A percentile compares a stretch with the other conserved stretches of the same genome.
phyloP scores from a whole-genome alignment of 768 basidiomycete genomes.

The Dendrothele bispora region DNA sequence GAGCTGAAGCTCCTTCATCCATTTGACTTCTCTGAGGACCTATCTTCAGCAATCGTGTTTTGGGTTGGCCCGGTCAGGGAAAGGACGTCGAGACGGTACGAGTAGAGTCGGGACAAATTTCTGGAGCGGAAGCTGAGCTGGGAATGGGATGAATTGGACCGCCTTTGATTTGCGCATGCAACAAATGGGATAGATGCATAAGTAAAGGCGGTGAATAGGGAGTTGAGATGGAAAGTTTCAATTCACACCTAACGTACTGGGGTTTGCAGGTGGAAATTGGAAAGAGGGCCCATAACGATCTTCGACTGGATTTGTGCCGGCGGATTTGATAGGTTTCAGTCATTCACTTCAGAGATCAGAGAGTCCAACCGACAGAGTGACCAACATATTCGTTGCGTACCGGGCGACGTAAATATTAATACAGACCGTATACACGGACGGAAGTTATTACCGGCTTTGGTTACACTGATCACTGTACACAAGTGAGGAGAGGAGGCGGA shows the following conservation, averaged over 20 bases:
- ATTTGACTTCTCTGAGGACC: conserved; percentile 47
- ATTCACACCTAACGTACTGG: conserved; percentile 3
- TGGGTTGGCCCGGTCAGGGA: conserved; percentile 72
- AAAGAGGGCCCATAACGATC: conserved; percentile 32
- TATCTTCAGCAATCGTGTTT: conserved; percentile 69
- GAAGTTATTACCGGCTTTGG: too few species aligned
- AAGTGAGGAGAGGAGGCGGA: too few species aligned
- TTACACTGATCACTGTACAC: too few species aligned
- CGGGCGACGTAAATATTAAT: too few species aligned
- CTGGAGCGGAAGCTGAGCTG: conserved; percentile 6
- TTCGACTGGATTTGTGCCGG: conserved; percentile 5
- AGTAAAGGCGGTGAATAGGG: conserved; percentile 17
- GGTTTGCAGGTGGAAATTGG: conserved; percentile 19
- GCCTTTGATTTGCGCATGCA: conserved; percentile 19
- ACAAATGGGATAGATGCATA: conserved; percentile 30
- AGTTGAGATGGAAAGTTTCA: conserved; percentile 15
- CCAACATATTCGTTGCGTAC: too few species aligned
- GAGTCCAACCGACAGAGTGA: too few species aligned
- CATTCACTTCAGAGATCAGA: too few species aligned
- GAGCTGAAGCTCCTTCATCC: conserved; percentile 44
- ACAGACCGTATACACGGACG: too few species aligned
- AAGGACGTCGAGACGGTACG: conserved; percentile 94
- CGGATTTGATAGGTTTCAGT: too few species aligned
- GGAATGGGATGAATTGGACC: conserved; percentile 16
- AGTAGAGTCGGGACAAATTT: conserved; percentile 62